Evolutionary conservation across 148 eudicot species (phyloP), one percentile per base, ranked within the genome.

Genomic region (Bassia scoparia): DNA sequence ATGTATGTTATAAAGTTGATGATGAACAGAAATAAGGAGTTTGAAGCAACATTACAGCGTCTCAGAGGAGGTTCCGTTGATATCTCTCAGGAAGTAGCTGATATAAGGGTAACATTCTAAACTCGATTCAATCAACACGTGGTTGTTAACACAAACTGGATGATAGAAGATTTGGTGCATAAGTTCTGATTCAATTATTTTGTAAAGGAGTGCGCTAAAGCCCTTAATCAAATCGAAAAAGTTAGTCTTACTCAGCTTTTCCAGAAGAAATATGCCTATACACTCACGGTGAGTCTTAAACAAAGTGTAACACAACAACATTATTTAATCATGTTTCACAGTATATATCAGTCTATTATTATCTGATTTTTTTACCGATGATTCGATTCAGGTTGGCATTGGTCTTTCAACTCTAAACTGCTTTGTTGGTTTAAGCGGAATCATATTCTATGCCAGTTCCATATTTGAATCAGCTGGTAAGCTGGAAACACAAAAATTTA

Each of bases 401-500:
- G 84, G 84, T 33, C 64, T 84, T 14, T 54, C 78, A 59, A 46
- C 73, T 46, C 70, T 84, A 31, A 1, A 37, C 4, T 43, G 65
- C 63, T 54, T 84, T 48, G 67, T 31, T 33, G 84, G 84, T 49
- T 5, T 59, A 17, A 75, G 72, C 24, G 86, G 77, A 60, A 62
- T 83, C 68, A 2, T 78, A 53, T 72, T 18, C 53, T 83, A 80
- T 67, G 79, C 80, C 27, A 69, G 75, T 43, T 76, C 77, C 23
- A 68, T 68, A 59, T 80, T 83, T 44, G 77, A 80, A 61, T 83
- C 79, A 59, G 79, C 81, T 61, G 86, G 86, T 80, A 24, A 71
- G 81, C 67, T 35, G 48, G n/a, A 30, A 68, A 6, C 46, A 52
- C 5, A 0, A 52, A 0, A 52, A 3, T 21, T 52, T 21, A 6